These are phyloP conservation scores for Moricandia moricandioides DNA, from an alignment of 345 rosid species.

Conservation along the genomic window DNA sequence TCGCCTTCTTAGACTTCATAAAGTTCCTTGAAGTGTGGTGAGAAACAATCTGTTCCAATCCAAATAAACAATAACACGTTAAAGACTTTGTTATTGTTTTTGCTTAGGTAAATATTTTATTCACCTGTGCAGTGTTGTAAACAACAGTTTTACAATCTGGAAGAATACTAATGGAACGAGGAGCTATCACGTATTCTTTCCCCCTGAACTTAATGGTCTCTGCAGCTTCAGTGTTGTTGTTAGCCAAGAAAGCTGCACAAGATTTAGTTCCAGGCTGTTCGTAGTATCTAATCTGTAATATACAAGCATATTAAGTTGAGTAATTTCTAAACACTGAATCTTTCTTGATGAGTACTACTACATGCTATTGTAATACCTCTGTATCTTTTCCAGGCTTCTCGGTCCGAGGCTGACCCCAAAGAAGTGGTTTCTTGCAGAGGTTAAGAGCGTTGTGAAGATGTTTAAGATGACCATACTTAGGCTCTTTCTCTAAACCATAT, in stretches of 20 bases:
- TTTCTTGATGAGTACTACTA: background rate
- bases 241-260: constrained; percentile 86
- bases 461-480: constrained; percentile 81
- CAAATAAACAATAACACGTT: constrained; percentile 11
- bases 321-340: background rate
- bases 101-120: background rate
- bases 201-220: constrained; percentile 54
- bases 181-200: constrained; percentile 44
- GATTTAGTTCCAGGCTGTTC: constrained; percentile 48
- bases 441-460: constrained; percentile 74
- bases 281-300: constrained; percentile 53
- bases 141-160: constrained; percentile 87
- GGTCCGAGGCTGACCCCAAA: constrained; percentile 50
- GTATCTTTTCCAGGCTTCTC: constrained; percentile 37
- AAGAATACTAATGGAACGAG: constrained; percentile 77
- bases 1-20: constrained; percentile 47
- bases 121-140: constrained; percentile 49
- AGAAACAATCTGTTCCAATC: constrained; percentile 50
- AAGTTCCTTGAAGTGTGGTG: constrained; percentile 78
- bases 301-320: background rate
- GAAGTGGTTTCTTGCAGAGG: constrained; percentile 67
- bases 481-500: constrained; percentile 71
- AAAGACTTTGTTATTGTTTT: background rate
- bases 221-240: constrained; percentile 50
- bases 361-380: constrained; percentile 46